Percentiles rank a stretch among this genome's conserved stretches.
phyloP scores from a whole-genome alignment of 176 grass and related monocot genomes.

The Eragrostis nindensis region DNA sequence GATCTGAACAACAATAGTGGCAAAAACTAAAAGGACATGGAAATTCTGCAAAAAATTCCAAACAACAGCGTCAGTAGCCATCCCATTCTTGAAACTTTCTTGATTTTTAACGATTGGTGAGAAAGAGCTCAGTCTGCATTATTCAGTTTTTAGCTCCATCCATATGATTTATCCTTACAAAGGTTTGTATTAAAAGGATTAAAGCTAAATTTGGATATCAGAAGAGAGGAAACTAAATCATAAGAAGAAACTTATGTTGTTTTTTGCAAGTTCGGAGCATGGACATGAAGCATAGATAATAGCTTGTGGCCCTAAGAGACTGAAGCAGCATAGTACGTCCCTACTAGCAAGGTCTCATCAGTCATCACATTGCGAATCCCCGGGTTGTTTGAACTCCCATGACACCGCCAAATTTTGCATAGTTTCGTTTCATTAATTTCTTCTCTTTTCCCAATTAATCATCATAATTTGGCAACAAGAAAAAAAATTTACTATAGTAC shows the following conservation, averaged over 20 bases:
- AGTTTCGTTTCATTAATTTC: neutral
- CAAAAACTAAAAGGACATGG: constrained; percentile 43
- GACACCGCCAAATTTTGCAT: neutral
- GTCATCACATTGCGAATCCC: neutral
- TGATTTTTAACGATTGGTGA: neutral
- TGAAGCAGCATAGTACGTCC: neutral
- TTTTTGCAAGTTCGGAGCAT: neutral
- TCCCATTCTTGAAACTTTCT: neutral
- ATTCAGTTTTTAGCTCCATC: neutral
- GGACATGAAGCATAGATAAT: neutral
- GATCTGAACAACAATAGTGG: constrained; percentile 25
- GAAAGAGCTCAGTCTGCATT: neutral
- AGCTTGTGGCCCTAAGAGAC: neutral
- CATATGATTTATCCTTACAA: neutral
- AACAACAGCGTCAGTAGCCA: neutral
- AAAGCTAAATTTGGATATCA: neutral
- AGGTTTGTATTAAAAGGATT: neutral
- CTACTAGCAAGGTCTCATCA: too few species aligned
- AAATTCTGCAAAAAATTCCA: constrained; percentile 45
- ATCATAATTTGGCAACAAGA: neutral
- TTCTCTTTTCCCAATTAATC: neutral
- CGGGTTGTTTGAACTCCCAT: neutral
- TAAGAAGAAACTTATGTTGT: neutral
- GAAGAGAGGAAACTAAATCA: neutral
- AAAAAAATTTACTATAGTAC: neutral